Conservation (phyloP, 768 basidiomycete genomes). For the Amanita pseudoporphyria region DNA sequence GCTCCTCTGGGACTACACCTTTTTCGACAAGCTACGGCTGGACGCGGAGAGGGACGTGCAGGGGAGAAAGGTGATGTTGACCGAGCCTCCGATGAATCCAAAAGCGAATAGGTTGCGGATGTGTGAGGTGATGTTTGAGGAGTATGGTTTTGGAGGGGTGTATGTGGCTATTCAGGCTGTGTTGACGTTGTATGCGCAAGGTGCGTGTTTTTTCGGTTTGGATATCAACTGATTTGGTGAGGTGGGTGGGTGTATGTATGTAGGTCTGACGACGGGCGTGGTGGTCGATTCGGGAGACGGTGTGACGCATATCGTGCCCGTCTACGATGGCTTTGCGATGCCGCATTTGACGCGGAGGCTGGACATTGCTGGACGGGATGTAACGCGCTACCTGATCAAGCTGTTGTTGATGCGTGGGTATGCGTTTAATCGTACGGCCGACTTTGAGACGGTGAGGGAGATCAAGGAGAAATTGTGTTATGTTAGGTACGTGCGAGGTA, state of each 20-base stretch:
- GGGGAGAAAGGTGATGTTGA: constrained; percentile 85
- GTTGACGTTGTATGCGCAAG: constrained; percentile 96
- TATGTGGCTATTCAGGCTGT: constrained; percentile 99
- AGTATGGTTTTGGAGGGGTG: constrained; percentile 91
- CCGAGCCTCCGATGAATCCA: constrained; percentile 99
- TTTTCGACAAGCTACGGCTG: constrained; percentile 88
- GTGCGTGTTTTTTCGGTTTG: constrained; percentile 32
- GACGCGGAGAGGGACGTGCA: constrained; percentile 41
- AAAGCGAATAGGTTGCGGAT: constrained; percentile 86
- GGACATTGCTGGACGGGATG: constrained; percentile 97
- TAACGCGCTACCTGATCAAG: constrained; percentile 98
- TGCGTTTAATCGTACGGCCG: constrained; percentile 98
- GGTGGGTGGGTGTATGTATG: constrained; percentile 62
- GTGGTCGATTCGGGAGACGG: constrained; percentile 99
- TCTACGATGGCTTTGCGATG: constrained; percentile 93
- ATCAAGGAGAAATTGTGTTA: constrained; percentile 99
- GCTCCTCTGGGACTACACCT: constrained; percentile 97
- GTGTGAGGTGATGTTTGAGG: constrained; percentile 99
- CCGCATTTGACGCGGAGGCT: constrained; percentile 91
- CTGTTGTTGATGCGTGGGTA: constrained; percentile 99
- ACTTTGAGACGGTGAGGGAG: constrained; percentile 97
- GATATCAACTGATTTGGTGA: neutral
- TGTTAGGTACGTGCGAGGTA: constrained; percentile 55
- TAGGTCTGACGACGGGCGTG: constrained; percentile 95
- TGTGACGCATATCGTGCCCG: constrained; percentile 98